Conservation (phyloP, 331 rosid genomes). For the Acacia concinna region DNA sequence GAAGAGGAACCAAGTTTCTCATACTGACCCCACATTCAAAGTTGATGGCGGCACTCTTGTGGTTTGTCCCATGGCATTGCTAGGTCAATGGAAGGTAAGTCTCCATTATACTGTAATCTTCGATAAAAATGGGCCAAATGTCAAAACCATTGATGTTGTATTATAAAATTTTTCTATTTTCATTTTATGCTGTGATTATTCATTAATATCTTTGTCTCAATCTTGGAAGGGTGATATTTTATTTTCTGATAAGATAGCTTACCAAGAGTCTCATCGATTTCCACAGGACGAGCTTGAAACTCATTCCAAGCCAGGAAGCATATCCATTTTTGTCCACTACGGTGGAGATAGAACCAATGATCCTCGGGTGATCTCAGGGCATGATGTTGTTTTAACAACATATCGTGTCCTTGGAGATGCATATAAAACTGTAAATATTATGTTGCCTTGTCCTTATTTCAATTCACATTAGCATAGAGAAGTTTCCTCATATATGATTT, state of each 20-base stretch:
- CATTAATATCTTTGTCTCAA: background rate
- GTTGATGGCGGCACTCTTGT: conserved; percentile 77
- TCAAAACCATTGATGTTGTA: background rate
- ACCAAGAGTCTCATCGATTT: conserved; percentile 27
- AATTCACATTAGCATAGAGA: background rate
- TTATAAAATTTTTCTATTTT: background rate
- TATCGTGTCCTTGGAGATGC: conserved; percentile 68
- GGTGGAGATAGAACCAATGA: conserved; percentile 67
- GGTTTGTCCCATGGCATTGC: conserved; percentile 90
- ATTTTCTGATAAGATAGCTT: conserved; percentile 22
- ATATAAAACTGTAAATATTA: conserved; percentile 55
- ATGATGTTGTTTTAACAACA: conserved; percentile 84
- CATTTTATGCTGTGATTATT: background rate
- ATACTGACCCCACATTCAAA: conserved; percentile 9
- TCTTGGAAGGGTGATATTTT: background rate
- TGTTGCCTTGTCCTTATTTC: background rate
- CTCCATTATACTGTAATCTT: background rate
- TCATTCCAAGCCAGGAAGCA: conserved; percentile 56
- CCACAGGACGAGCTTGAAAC: conserved; percentile 85
- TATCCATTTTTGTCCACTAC: conserved; percentile 78
- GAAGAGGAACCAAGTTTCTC: conserved; percentile 28
- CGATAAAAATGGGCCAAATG: background rate
- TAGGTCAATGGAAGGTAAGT: conserved; percentile 87
- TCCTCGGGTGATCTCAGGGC: conserved; percentile 50
- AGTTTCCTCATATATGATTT: background rate